Base-by-base conservation (phyloP, 2,329 filamentous ascomycete species). In the Aspergillus pseudoglaucus region DNA sequence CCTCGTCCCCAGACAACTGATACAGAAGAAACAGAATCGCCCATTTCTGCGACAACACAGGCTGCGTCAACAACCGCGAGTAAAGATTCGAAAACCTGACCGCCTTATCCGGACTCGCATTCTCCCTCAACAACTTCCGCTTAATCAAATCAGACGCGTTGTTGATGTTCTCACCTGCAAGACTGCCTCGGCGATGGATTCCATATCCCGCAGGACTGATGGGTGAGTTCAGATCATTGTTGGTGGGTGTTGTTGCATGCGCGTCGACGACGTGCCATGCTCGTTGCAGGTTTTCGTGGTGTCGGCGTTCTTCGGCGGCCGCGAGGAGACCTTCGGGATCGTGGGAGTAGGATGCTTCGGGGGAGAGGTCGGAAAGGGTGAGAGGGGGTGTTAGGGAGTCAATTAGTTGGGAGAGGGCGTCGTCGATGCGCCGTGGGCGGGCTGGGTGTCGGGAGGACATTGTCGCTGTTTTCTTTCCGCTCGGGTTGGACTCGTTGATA, bases 31-130 rank as follows among this genome's bases (percentile, higher is more conserved):
- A 94, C 17, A 98, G 77, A 55, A 98, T 96, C 3, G 87, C 89
- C 90, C 90, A 97, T 78, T 98, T 98, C 68, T 95, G 87, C 60
- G 88, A 87, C 40, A 98, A 78, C 5, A 97, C 90, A 0, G 90
- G 90, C 55, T 96, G 83, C n/a, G 88, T 87, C 22, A 96, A 76
- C 15, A 98, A 79, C 48, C 89, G 81, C 30, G 88, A 89, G 70
- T 96, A 95, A 23, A 98, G 79, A 62, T 95, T 94, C 20, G 89
- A 86, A 69, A 96, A 95, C 52, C 85, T 81, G 17, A 91, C 77
- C 3, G 90, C 89, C 68, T 90, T 81, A 59, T 81, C 82, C 18
- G 76, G 87, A 54, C 80, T 86, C 41, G 81, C 81, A 61, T 89
- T 88, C 57, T 84, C 85, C 59, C 87, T 82, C 49, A 94, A 81